phyloP scores from a whole-genome alignment of 805 yeast genomes.

The Ogataea angusta region DNA sequence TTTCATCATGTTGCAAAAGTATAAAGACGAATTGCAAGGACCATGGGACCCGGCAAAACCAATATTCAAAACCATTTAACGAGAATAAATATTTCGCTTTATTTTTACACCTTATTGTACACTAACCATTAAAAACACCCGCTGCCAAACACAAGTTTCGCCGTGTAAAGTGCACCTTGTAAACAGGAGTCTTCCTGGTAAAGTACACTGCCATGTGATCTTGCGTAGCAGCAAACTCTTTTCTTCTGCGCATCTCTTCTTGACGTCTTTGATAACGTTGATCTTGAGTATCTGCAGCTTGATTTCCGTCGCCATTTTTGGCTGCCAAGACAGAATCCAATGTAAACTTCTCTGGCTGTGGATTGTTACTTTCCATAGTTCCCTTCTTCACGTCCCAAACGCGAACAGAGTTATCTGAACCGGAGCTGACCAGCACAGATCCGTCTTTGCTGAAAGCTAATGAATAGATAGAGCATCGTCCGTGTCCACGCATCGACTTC shows the following conservation, averaged over 20 bases:
- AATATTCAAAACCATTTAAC: slow-evolving; percentile 37
- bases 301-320: slow-evolving; percentile 26
- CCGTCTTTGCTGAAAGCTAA: slow-evolving; percentile 85
- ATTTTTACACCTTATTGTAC: slow-evolving; percentile 11
- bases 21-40: slow-evolving; percentile 83
- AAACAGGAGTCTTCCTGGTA: slow-evolving; percentile 92
- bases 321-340: slow-evolving; percentile 32
- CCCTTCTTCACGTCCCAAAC: slow-evolving; percentile 94
- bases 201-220: slow-evolving; percentile 93
- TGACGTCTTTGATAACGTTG: slow-evolving; percentile 20
- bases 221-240: slow-evolving; percentile 73
- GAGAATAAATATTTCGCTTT: slow-evolving; percentile 1
- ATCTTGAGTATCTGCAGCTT: slow-evolving; percentile 20
- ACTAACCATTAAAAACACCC: slow-evolving; percentile 67
- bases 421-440: slow-evolving; percentile 83
- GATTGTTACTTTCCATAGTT: slow-evolving; percentile 74
- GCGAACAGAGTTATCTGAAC: slow-evolving; percentile 87
- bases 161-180: slow-evolving; percentile 87
- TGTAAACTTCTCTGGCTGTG: slow-evolving; percentile 58
- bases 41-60: slow-evolving; percentile 94
- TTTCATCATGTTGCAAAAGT: slow-evolving; percentile 67
- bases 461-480: slow-evolving; percentile 79
- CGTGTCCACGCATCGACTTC: slow-evolving; percentile 94
- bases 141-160: slow-evolving; percentile 89
- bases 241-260: slow-evolving; percentile 52